A percentile compares a stretch with the other conserved stretches of the same genome.
Evolutionary conservation across 257 asterid genomes (phyloP).

Genomic region (Schizonepeta tenuifolia): DNA sequence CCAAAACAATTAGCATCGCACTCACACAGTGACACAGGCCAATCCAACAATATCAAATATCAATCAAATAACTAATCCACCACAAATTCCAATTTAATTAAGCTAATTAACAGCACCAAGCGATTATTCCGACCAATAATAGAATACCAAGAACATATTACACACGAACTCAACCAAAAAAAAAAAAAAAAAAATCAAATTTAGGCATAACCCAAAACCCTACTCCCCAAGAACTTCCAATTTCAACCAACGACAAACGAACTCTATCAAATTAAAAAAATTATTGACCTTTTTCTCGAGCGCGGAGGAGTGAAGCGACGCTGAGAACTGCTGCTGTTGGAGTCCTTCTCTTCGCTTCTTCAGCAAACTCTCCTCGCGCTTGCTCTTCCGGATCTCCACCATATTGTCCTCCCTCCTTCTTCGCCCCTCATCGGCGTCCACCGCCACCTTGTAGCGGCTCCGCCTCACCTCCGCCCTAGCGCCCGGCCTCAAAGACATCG

Average conservation of each 20-base stretch:
- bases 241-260: not conserved
- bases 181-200: not conserved
- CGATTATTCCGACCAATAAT: not conserved
- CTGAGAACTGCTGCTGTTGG: slow-evolving; percentile 58
- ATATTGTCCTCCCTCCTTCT: slow-evolving; percentile 89
- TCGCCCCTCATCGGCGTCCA: slow-evolving; percentile 95
- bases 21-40: not conserved
- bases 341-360: slow-evolving; percentile 93
- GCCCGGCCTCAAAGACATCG: slow-evolving; percentile 92
- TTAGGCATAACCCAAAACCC: slow-evolving; percentile 8
- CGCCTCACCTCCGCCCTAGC: slow-evolving; percentile 83
- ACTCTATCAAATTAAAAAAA: not conserved
- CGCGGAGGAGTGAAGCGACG: slow-evolving; percentile 53
- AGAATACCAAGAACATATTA: not conserved
- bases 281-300: slow-evolving; percentile 67
- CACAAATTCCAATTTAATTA: slow-evolving; percentile 4
- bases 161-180: not conserved
- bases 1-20: not conserved
- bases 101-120: slow-evolving; percentile 11
- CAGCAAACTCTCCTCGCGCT: slow-evolving; percentile 87
- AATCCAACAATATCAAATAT: not conserved
- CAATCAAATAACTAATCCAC: slow-evolving; percentile 9
- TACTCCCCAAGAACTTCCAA: not conserved
- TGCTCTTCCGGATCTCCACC: slow-evolving; percentile 97
- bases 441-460: slow-evolving; percentile 94